phyloP scores from a whole-genome alignment of 202 grass and related monocot species.

The Bolboschoenoplectus hybrid region DNA sequence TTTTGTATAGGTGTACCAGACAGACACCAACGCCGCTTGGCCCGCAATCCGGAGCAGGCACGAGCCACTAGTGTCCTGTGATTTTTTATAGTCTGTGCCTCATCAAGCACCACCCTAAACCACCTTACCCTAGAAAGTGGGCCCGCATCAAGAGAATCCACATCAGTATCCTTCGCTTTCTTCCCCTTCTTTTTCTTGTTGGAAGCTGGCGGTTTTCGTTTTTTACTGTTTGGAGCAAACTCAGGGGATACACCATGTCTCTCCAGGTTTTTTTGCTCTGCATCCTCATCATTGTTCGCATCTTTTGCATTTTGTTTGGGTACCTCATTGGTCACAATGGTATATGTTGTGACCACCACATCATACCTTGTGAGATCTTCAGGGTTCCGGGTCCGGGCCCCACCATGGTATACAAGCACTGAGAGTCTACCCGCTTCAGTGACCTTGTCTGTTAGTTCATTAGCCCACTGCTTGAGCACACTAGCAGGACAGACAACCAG shows the following conservation, averaged over 20 bases:
- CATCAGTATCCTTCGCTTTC: slow-evolving; percentile 57
- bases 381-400: slow-evolving; percentile 82
- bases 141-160: slow-evolving; percentile 60
- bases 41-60: slow-evolving; percentile 90
- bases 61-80: slow-evolving; percentile 76
- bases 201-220: slow-evolving; percentile 53
- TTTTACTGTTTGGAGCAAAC: slow-evolving; percentile 57
- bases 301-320: slow-evolving; percentile 63
- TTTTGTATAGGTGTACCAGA: slow-evolving; percentile 99
- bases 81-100: slow-evolving; percentile 99
- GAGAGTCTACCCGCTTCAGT: slow-evolving; percentile 66
- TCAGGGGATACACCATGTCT: slow-evolving; percentile 50
- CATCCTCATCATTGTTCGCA: slow-evolving; percentile 57
- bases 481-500: slow-evolving; percentile 95
- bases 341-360: slow-evolving; percentile 94
- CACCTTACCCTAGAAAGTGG: slow-evolving; percentile 87
- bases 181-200: slow-evolving; percentile 73
- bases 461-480: slow-evolving; percentile 90
- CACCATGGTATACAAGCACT: slow-evolving; percentile 95
- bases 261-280: slow-evolving; percentile 71
- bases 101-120: slow-evolving; percentile 98
- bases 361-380: slow-evolving; percentile 84
- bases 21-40: slow-evolving; percentile 97
- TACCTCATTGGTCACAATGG: slow-evolving; percentile 96
- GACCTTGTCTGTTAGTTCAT: slow-evolving; percentile 82